A percentile compares a stretch with the other conserved stretches of the same genome.
phyloP scores from a whole-genome alignment of 805 yeast genomes.

The Vanderwaltozyma verrucispora region DNA sequence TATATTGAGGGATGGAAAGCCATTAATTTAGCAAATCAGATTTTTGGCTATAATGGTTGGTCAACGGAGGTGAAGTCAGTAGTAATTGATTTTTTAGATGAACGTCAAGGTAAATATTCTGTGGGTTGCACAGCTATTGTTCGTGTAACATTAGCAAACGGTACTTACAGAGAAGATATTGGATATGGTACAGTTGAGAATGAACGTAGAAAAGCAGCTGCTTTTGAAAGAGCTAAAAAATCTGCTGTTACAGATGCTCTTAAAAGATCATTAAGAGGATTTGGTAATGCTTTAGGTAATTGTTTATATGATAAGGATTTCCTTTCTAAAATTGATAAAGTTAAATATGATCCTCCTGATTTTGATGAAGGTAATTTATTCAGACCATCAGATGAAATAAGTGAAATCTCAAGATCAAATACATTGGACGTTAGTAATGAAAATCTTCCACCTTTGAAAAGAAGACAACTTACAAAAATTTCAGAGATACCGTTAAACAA shows the following conservation, averaged over 20 bases:
- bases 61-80: slow-evolving; percentile 55
- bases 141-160: slow-evolving; percentile 62
- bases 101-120: slow-evolving; percentile 44
- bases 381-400: slow-evolving; percentile 28
- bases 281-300: slow-evolving; percentile 76
- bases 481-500: slow-evolving; percentile 1
- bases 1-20: slow-evolving; percentile 83
- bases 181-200: slow-evolving; percentile 81
- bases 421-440: slow-evolving; percentile 10
- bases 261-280: slow-evolving; percentile 67
- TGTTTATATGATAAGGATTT: slow-evolving; percentile 74
- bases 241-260: slow-evolving; percentile 79
- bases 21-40: slow-evolving; percentile 65
- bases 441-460: slow-evolving; percentile 9
- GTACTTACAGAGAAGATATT: slow-evolving; percentile 71
- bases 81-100: slow-evolving; percentile 63
- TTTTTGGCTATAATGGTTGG: slow-evolving; percentile 83
- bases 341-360: slow-evolving; percentile 36
- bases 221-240: slow-evolving; percentile 75
- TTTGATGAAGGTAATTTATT: slow-evolving; percentile 35
- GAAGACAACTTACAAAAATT: slow-evolving; percentile 15
- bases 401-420: slow-evolving; percentile 22
- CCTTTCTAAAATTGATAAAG: slow-evolving; percentile 35
- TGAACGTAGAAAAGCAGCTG: slow-evolving; percentile 59
- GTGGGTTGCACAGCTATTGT: slow-evolving; percentile 68